Evolutionary conservation across 2,329 filamentous ascomycete genomes (phyloP), one percentile per base, ranked within the genome.

Genomic region (Elsinoe arachidis): DNA sequence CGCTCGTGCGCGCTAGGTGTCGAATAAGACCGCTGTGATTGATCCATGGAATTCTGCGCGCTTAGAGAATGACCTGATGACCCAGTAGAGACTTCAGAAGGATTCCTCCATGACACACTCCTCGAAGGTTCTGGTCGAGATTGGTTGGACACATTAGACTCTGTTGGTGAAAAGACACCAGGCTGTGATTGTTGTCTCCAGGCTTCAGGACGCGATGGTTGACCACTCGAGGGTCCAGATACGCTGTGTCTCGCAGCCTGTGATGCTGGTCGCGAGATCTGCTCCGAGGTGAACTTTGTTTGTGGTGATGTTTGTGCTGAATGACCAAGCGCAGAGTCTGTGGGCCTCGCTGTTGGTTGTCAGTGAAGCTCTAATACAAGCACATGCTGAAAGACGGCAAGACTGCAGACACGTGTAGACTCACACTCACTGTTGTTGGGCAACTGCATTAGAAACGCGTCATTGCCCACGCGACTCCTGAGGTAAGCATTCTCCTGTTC

Each of bases 401-500:
- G 26, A 15, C 35, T 19, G 26, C 51, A 35, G 26, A 26, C 41
- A 46, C 26, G 41, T 38, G 15, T 17, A 56, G 35, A 46, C 39
- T 56, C 33, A 53, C 35, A 38, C 44, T 57, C 21, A 38, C 23
- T 46, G 46, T 53, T 51, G 14, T 44, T 51, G 14, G 56, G 61
- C 38, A 37, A 57, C 49, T 44, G 41, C 39, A 56, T 38, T 10
- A 49, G 19, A 23, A 73, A 71, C 10, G 74, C 69, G 21, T 73
- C 71, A 59, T 76, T 74, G 34, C 69, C 72, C 51, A 82, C 68
- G 62, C 78, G 76, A 55, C 72, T 71, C 58, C 77, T 75, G 41
- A 82, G 69, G 46, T 75, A 73, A n/a, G 71, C 70, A 59, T 80
- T 78, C 64, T 83, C 80, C 56, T 77, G 74, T 64, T 82, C 78